These are phyloP conservation scores for Hypoxylon sp. DNA, from an alignment of 2,329 filamentous ascomycete species.

Conservation along the genomic window DNA sequence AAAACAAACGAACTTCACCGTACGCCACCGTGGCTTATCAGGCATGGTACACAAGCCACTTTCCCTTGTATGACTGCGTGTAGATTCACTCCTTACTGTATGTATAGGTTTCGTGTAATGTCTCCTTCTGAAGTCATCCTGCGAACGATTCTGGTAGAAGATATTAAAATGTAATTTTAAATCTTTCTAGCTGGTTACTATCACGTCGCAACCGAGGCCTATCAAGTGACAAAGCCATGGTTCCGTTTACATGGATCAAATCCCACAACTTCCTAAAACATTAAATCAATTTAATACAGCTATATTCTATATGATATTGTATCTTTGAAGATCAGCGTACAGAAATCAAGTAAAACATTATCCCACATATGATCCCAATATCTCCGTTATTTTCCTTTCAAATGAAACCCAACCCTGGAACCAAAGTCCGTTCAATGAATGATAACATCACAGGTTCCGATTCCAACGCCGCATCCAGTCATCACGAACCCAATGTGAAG, in stretches of 20 bases:
- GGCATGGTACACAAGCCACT: no score
- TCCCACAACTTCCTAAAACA: background rate
- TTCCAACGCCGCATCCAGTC: slow-evolving; percentile 39
- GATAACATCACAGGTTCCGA: slow-evolving; percentile 10
- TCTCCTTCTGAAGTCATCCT: background rate
- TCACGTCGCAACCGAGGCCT: background rate
- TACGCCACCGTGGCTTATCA: slow-evolving; percentile 8
- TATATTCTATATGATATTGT: slow-evolving; percentile 17
- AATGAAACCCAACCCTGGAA: slow-evolving; percentile 3
- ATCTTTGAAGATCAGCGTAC: slow-evolving; percentile 1
- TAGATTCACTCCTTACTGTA: no score
- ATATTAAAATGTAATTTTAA: no score
- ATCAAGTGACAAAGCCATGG: background rate
- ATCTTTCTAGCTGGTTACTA: background rate
- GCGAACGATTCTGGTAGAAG: background rate
- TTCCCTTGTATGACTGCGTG: no score
- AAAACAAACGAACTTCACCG: background rate
- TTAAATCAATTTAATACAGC: background rate
- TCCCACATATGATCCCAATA: background rate
- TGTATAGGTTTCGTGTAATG: background rate
- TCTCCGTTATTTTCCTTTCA: slow-evolving; percentile 11
- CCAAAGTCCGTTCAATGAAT: slow-evolving; percentile 21
- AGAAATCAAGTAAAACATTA: slow-evolving; percentile 5
- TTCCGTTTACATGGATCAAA: background rate
- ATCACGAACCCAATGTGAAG: slow-evolving; percentile 34